phyloP scores from a whole-genome alignment of 306 rosid species.

The Castanospermum australe region DNA sequence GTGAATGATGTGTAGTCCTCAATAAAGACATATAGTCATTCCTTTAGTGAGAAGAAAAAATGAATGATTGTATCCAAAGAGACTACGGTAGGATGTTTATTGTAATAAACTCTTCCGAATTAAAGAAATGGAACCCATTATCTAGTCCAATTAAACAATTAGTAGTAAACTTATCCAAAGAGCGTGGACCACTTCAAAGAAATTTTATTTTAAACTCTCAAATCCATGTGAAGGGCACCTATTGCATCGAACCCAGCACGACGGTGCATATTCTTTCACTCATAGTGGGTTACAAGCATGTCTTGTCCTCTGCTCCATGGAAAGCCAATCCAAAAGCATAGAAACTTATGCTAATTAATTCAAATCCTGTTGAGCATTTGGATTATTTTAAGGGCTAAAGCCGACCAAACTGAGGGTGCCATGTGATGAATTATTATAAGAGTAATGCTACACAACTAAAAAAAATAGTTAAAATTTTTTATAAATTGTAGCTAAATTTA shows the following conservation, averaged over 20 bases:
- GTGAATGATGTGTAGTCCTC: constrained; percentile 40
- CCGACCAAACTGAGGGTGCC: constrained; percentile 74
- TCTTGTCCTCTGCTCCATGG: constrained; percentile 69
- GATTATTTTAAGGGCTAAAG: constrained; percentile 50
- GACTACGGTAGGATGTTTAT: constrained; percentile 38
- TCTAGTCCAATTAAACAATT: constrained; percentile 35
- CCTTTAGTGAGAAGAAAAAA: constrained; percentile 43
- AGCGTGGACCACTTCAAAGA: constrained; percentile 61
- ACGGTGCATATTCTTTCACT: constrained; percentile 77
- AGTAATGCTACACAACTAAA: no score
- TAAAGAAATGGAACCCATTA: constrained; percentile 64
- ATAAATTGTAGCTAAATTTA: no score
- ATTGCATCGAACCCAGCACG: constrained; percentile 68
- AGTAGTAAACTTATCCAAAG: constrained; percentile 51
- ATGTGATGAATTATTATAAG: constrained; percentile 80
- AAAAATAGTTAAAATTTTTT: no score
- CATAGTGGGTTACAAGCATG: constrained; percentile 60
- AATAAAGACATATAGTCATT: constrained; percentile 51
- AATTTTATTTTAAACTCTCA: not conserved
- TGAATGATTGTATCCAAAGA: constrained; percentile 18
- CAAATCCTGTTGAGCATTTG: constrained; percentile 43
- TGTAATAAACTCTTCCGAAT: constrained; percentile 45
- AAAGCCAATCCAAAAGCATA: constrained; percentile 56
- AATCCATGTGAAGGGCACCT: constrained; percentile 81
- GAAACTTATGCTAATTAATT: constrained; percentile 39